Base-by-base conservation (phyloP, 2,329 filamentous ascomycete species). In the Fusarium sulawesiense region DNA sequence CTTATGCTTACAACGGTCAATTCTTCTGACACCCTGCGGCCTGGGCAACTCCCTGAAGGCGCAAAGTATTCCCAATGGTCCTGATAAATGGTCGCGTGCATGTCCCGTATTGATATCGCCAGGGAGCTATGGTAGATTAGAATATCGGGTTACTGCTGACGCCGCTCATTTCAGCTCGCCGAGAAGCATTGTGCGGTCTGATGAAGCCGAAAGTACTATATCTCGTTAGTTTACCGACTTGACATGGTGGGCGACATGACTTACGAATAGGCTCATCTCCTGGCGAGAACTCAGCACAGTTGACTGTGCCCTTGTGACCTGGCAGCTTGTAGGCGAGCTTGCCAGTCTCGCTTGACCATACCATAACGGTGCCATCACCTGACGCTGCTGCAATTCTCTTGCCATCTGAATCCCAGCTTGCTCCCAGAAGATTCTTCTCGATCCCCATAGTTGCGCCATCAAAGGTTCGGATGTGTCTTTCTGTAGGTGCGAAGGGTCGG, bases 241-340 rank as follows among this genome's bases (percentile, higher is more conserved):
- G 18, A 27, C 20, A 12, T 29, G 14, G 20, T 14, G 13, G 34
- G 4, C n/a, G 27, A 11, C 30, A 42, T 34, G 34, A 50, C 93
- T 90, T 87, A 97, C 94, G 87, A 66, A 98, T 92, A 21, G 94
- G 93, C 74, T 98, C 94, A 65, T 91, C 89, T 41, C 88, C 88
- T 7, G 95, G 94, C 50, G 93, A 91, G 78, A 99, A 97, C 73
- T 97, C 92, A 57, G 95, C 95, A 78, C 95, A 94, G 78, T 98
- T 99, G 54, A 98, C 96, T 0, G 93, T 93, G 34, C 95, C 96
- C 81, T 94, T 96, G 79, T 99, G 96, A 1, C 96, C 96, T 2
- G 96, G 96, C 55, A 99, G 85, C 82, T 98, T 98, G 82, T 98
- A 97, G 69, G 97, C 80, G 74, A 99, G 84, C 83, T 97, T 98